These are phyloP conservation scores for Pleodorina starrii DNA, from an alignment of 139 green algal genomes.

Conservation along the genomic window DNA sequence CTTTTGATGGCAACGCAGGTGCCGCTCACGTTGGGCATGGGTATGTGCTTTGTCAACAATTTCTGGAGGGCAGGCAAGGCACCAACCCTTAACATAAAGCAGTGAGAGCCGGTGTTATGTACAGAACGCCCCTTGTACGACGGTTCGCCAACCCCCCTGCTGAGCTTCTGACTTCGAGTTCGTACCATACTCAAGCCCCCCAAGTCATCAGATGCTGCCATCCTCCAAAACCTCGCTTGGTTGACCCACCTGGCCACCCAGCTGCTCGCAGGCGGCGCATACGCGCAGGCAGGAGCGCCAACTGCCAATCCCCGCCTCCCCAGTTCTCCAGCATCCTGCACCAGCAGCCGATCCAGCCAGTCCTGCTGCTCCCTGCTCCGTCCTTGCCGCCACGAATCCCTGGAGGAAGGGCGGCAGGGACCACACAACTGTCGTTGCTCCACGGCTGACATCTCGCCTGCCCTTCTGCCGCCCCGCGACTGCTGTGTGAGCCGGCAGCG, in stretches of 20 bases:
- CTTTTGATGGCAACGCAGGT: too few species aligned
- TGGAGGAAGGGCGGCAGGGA: neutral
- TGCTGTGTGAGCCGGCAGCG: too few species aligned
- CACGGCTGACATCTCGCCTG: too few species aligned
- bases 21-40: too few species aligned
- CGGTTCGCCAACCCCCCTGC: neutral
- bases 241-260: constrained; percentile 23
- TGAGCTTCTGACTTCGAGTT: neutral
- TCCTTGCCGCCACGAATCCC: too few species aligned
- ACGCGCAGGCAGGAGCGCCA: neutral
- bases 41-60: too few species aligned
- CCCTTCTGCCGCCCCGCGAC: too few species aligned
- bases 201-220: neutral
- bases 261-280: constrained; percentile 35
- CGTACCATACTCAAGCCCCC: neutral
- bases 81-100: neutral
- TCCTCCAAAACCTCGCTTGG: neutral
- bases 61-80: neutral
- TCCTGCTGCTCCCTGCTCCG: too few species aligned
- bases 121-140: neutral
- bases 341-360: neutral
- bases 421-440: neutral
- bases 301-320: neutral
- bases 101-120: neutral
- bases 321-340: too few species aligned